These are phyloP conservation scores for Yamadazyma atlantica DNA, from an alignment of 1,139 yeast genomes.

Conservation along the genomic window DNA sequence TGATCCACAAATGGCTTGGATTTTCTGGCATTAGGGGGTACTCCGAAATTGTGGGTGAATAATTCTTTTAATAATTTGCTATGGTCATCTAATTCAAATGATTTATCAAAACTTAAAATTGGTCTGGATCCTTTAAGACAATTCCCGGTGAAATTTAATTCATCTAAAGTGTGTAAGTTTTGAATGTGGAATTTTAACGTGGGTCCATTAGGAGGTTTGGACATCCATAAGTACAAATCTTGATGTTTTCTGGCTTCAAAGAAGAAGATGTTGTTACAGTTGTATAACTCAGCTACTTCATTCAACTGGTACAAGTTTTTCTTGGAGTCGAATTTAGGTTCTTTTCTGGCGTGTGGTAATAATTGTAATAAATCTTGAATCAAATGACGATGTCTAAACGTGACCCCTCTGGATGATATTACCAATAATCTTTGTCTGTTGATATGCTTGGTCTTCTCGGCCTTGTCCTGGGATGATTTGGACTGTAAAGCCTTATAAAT, in stretches of 20 bases:
- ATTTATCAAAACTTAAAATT: conserved; percentile 80
- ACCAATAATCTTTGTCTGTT: conserved; percentile 82
- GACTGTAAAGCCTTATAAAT: conserved; percentile 69
- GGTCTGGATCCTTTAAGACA: conserved; percentile 96
- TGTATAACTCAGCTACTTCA: conserved; percentile 94
- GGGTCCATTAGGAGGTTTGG: conserved; percentile 98
- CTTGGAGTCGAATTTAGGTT: conserved; percentile 93
- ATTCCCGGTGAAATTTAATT: conserved; percentile 93
- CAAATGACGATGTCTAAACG: conserved; percentile 92
- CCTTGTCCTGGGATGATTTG: conserved; percentile 39
- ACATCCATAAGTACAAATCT: conserved; percentile 91
- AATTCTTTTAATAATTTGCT: conserved; percentile 78
- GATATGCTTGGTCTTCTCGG: conserved; percentile 55
- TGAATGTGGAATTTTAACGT: conserved; percentile 91
- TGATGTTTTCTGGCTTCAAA: conserved; percentile 97
- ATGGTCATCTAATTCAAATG: conserved; percentile 63
- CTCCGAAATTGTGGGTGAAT: conserved; percentile 86
- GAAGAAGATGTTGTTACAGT: conserved; percentile 92
- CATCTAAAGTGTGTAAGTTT: conserved; percentile 94
- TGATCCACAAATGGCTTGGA: conserved; percentile 95
- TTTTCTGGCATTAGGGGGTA: conserved; percentile 94
- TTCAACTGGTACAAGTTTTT: conserved; percentile 85
- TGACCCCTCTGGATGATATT: conserved; percentile 93
- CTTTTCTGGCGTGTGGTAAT: conserved; percentile 94
- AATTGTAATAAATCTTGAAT: conserved; percentile 76